Evolutionary conservation across 192 early-diverging fungal genomes (phyloP).

Genomic region (Rhizoclosmatium sp.): DNA sequence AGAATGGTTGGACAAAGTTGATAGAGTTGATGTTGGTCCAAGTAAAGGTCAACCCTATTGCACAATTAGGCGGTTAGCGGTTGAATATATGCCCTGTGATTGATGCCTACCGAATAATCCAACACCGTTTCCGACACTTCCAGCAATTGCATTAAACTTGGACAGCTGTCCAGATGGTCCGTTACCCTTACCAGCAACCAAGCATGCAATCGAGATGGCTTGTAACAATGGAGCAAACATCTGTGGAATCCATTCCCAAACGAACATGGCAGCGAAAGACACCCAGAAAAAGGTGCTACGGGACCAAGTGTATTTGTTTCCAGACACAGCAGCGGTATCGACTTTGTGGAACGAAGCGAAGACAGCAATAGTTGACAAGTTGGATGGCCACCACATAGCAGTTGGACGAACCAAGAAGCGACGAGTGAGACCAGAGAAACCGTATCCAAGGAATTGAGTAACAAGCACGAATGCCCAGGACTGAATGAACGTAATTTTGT

Average conservation of each 20-base stretch:
- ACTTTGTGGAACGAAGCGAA: conserved; percentile 27
- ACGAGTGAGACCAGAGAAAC: conserved; percentile 67
- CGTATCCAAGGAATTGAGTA: conserved; percentile 70
- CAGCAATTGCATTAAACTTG: conserved; percentile 7
- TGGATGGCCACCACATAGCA: conserved; percentile 86
- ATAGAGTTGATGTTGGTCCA: conserved; percentile 25
- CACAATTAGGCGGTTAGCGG: too few relatives aligned
- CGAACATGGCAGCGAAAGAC: conserved; percentile 24
- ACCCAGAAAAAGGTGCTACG: conserved; percentile 43
- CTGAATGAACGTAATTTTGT: neutral
- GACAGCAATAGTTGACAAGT: conserved; percentile 59
- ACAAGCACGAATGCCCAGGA: conserved; percentile 20
- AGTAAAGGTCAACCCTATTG: conserved; percentile 13
- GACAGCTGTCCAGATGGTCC: neutral
- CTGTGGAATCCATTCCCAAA: conserved; percentile 31
- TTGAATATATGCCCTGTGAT: too few relatives aligned
- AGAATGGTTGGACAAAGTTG: conserved; percentile 32
- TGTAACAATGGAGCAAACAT: conserved; percentile 20
- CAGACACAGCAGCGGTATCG: neutral
- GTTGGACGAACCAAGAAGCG: conserved; percentile 85
- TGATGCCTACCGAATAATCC: too few relatives aligned
- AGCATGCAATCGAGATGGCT: conserved; percentile 30
- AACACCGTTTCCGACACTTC: conserved; percentile 7
- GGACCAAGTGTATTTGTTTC: conserved; percentile 4
- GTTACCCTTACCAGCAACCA: neutral